A percentile compares a stretch with the other conserved stretches of the same genome.
Conservation (phyloP, 2,329 filamentous ascomycete species). For the Chalaropsis ovoidea region DNA sequence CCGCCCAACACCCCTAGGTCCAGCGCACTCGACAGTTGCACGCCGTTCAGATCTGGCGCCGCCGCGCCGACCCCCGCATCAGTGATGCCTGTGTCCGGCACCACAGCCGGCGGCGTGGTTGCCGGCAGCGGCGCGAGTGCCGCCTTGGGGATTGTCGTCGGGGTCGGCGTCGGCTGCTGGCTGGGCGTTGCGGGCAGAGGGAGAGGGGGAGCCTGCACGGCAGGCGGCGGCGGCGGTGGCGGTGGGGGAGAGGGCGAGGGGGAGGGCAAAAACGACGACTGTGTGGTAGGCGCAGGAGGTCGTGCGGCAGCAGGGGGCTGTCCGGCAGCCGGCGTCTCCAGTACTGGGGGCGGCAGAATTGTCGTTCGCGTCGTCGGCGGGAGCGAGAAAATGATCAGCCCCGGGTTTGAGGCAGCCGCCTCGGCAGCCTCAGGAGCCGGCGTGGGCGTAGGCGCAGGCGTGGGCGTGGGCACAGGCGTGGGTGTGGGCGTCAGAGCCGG, state of each 20-base stretch:
- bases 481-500: conserved; percentile 4
- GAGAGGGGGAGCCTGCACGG: conserved; percentile 16
- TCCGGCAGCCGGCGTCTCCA: neutral
- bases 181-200: conserved; percentile 24
- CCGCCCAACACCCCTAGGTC: conserved; percentile 37
- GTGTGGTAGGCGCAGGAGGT: neutral
- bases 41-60: conserved; percentile 35
- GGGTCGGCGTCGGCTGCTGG: neutral
- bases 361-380: neutral
- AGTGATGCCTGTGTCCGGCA: conserved; percentile 26
- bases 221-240: neutral
- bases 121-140: conserved; percentile 22
- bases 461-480: neutral
- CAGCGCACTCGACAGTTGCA: conserved; percentile 37
- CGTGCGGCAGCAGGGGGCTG: neutral
- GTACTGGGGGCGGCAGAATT: neutral
- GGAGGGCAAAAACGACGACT: neutral
- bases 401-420: neutral
- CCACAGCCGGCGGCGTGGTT: conserved; percentile 27
- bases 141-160: conserved; percentile 17
- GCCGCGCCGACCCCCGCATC: neutral
- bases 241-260: neutral
- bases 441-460: neutral
- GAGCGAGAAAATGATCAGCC: neutral
- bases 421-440: neutral